Evolutionary conservation across 208 protist species (phyloP).

Genomic region (Balamuthia mandrillaris): DNA sequence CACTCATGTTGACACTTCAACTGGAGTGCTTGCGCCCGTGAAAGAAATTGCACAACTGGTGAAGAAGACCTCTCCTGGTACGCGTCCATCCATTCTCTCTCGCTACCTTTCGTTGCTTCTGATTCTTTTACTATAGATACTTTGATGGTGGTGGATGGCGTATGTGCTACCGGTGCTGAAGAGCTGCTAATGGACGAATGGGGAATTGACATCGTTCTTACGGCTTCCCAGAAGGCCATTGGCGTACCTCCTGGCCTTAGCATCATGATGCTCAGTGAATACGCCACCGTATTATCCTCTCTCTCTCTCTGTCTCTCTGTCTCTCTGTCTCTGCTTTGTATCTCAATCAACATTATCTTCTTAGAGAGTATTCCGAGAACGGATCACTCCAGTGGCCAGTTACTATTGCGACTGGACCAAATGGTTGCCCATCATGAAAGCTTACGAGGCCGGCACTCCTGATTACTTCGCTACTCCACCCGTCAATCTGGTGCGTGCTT

Average conservation of each 20-base stretch:
- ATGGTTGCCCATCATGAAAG: constrained; percentile 46
- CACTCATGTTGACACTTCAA: constrained; percentile 44
- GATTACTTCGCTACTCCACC: constrained; percentile 43
- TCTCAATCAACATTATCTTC: background rate
- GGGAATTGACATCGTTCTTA: constrained; percentile 27
- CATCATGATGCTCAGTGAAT: background rate
- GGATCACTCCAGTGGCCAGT: too few relatives aligned
- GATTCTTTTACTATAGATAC: too few relatives aligned
- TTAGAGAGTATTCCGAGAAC: constrained; percentile 2
- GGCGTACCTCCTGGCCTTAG: constrained; percentile 28
- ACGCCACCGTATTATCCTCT: background rate
- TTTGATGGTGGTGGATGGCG: constrained; percentile 38
- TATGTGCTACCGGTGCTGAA: constrained; percentile 35
- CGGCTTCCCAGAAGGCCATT: constrained; percentile 42
- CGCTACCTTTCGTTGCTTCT: too few relatives aligned
- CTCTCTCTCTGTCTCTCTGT: background rate
- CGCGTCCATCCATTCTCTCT: too few relatives aligned
- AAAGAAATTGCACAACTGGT: background rate
- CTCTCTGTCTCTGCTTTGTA: background rate
- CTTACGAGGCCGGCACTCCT: constrained; percentile 33
- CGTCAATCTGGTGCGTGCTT: constrained; percentile 29
- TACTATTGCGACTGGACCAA: constrained; percentile 30
- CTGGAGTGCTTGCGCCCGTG: constrained; percentile 17
- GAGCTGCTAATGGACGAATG: constrained; percentile 46
- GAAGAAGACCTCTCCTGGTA: background rate